phyloP scores from a whole-genome alignment of 495 filamentous ascomycete genomes.

The Massariosphaeria phaeospora region DNA sequence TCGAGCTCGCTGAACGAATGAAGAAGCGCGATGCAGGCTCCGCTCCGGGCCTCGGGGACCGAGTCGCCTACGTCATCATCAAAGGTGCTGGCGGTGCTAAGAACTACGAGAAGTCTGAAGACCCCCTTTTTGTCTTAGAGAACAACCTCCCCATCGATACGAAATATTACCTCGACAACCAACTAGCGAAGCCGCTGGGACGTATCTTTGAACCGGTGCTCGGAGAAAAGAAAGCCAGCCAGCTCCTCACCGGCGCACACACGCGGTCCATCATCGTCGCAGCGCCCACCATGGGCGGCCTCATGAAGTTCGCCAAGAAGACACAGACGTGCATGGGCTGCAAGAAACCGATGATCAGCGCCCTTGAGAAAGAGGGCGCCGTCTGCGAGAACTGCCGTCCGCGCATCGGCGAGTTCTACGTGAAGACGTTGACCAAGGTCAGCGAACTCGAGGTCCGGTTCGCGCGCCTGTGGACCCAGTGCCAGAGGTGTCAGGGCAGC shows the following conservation, averaged over 20 bases:
- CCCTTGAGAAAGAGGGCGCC: conserved; percentile 75
- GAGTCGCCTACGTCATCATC: conserved; percentile 97
- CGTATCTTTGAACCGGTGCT: conserved; percentile 98
- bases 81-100: conserved; percentile 82
- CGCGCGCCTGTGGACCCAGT: conserved; percentile 93
- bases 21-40: conserved; percentile 92
- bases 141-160: conserved; percentile 98
- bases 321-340: conserved; percentile 98
- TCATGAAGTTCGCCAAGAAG: conserved; percentile 98
- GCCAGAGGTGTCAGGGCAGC: conserved; percentile 94
- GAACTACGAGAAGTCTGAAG: conserved; percentile 93
- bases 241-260: conserved; percentile 81
- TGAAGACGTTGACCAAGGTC: conserved; percentile 79
- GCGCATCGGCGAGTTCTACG: conserved; percentile 86
- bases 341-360: conserved; percentile 83
- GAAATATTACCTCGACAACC: conserved; percentile 98
- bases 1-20: conserved; percentile 92
- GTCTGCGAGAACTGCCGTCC: conserved; percentile 82
- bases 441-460: conserved; percentile 91
- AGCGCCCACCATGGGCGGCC: conserved; percentile 78
- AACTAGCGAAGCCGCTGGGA: conserved; percentile 86
- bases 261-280: conserved; percentile 87
- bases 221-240: conserved; percentile 80
- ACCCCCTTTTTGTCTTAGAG: conserved; percentile 93
- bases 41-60: conserved; percentile 88